phyloP scores from a whole-genome alignment of 1,284 basidiomycete genomes.

The Tilletia indica region DNA sequence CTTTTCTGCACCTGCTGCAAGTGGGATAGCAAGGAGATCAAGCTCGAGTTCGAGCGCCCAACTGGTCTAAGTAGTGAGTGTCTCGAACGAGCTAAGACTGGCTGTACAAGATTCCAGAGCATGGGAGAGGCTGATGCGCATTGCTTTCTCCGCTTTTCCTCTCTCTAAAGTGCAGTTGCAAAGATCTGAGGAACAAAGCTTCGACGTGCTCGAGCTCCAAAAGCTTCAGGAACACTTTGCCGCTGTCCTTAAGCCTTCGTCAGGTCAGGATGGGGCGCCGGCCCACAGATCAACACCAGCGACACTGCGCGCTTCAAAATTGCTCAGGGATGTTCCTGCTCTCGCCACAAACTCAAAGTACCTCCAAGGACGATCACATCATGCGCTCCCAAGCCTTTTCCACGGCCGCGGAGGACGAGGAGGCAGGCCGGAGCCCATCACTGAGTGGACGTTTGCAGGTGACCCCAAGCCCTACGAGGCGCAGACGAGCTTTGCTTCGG shows the following conservation, averaged over 20 bases:
- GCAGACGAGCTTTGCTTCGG: slow-evolving; percentile 30
- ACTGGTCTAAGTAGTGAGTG: slow-evolving; percentile 70
- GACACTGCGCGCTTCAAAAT: slow-evolving; percentile 27
- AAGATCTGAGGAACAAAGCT: slow-evolving; percentile 31
- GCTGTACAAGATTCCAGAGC: too few relatives aligned
- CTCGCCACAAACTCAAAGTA: slow-evolving; percentile 22
- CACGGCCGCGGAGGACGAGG: not conserved
- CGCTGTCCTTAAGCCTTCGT: not conserved
- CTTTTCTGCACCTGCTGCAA: slow-evolving; percentile 86
- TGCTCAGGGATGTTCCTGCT: slow-evolving; percentile 39
- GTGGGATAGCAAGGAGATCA: slow-evolving; percentile 89
- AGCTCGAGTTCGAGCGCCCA: slow-evolving; percentile 90
- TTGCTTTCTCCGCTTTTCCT: not conserved
- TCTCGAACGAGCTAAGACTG: not conserved
- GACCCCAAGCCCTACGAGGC: slow-evolving; percentile 36
- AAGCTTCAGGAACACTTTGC: slow-evolving; percentile 16
- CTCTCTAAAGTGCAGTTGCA: slow-evolving; percentile 23
- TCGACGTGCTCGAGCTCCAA: slow-evolving; percentile 29
- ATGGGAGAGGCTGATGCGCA: too few relatives aligned
- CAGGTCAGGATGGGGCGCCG: not conserved
- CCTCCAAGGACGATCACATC: slow-evolving; percentile 1
- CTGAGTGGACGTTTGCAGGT: slow-evolving; percentile 6
- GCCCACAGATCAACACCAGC: not conserved
- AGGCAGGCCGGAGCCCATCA: not conserved
- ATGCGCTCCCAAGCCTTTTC: not conserved